A percentile compares a stretch with the other conserved stretches of the same genome.
Conservation (phyloP, 805 yeast genomes). For the Suhomyces canberraensis region DNA sequence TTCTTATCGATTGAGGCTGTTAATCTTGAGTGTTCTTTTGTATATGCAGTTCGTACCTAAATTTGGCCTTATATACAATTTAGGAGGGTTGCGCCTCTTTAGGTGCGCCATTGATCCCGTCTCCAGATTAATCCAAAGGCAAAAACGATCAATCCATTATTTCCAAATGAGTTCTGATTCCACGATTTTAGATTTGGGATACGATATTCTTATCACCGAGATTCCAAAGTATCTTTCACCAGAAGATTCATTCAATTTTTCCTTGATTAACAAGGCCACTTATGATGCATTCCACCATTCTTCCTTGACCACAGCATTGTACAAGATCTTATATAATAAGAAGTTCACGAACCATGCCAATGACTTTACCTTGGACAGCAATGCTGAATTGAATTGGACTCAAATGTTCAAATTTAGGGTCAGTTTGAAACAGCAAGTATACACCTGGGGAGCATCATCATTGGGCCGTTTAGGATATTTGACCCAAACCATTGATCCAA, state of each 20-base stretch:
- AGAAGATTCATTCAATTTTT: conserved; percentile 39
- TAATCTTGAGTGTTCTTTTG: no score
- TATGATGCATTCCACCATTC: conserved; percentile 33
- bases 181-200: conserved; percentile 27
- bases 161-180: neutral
- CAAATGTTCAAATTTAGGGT: conserved; percentile 42
- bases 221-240: conserved; percentile 32
- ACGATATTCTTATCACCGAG: conserved; percentile 39
- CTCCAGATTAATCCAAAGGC: no score
- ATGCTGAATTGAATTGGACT: conserved; percentile 46
- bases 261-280: conserved; percentile 22
- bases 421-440: conserved; percentile 31
- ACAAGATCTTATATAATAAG: conserved; percentile 39
- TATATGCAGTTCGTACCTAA: no score
- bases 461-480: conserved; percentile 48
- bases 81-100: neutral
- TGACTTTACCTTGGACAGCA: conserved; percentile 30
- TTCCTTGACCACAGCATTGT: conserved; percentile 25
- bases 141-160: neutral
- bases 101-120: neutral
- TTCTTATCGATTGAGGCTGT: neutral
- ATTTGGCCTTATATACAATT: neutral
- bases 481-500: conserved; percentile 22
- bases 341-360: conserved; percentile 38
- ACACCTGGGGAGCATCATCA: conserved; percentile 49